Evolutionary conservation across 2,329 filamentous ascomycete species (phyloP).

Genomic region (Colletotrichum noveboracense): DNA sequence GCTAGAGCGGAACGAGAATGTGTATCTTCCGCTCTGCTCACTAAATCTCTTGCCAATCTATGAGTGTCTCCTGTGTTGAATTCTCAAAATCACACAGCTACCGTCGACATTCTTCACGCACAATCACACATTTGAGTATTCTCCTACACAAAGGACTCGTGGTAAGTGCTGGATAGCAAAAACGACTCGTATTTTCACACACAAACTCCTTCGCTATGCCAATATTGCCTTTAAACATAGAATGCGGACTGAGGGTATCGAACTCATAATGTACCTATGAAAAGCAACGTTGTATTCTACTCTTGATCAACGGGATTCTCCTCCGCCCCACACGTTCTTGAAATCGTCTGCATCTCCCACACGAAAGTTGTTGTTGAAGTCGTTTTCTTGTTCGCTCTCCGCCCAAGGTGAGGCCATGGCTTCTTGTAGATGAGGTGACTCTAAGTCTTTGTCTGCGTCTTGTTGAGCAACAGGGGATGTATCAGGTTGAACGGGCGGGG

Average conservation of each 20-base stretch:
- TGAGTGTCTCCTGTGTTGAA: not conserved
- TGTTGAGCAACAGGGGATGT: not conserved
- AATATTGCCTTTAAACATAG: slow-evolving; percentile 20
- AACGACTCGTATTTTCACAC: not conserved
- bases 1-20: not conserved
- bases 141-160: too few species aligned
- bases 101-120: not conserved
- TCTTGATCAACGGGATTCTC: not conserved
- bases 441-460: not conserved
- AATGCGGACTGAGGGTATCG: slow-evolving; percentile 19
- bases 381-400: slow-evolving; percentile 9
- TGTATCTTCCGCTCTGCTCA: not conserved
- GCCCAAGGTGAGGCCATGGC: slow-evolving; percentile 21
- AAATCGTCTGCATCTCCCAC: slow-evolving; percentile 48
- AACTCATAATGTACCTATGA: not conserved
- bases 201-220: slow-evolving; percentile 33
- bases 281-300: not conserved
- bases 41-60: not conserved
- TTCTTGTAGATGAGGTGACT: slow-evolving; percentile 5
- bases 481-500: not conserved
- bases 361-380: slow-evolving; percentile 14
- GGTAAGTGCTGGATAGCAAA: not conserved
- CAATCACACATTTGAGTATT: not conserved
- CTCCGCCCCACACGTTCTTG: slow-evolving; percentile 48
- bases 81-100: not conserved